phyloP scores from a whole-genome alignment of 371 early-diverging fungal genomes.

The Racocetra persica region DNA sequence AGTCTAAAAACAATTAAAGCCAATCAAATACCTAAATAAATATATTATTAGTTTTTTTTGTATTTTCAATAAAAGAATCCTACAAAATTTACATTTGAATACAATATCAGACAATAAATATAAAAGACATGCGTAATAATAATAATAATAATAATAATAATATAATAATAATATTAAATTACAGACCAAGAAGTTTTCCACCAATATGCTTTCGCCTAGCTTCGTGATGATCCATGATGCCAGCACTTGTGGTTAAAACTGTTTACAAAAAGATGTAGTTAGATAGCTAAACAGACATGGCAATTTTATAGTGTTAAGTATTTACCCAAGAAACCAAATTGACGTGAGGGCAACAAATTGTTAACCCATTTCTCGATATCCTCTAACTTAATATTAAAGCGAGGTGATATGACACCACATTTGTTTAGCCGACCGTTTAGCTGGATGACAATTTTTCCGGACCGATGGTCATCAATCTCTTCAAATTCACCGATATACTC shows the following conservation, averaged over 20 bases:
- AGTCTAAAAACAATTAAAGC: no score
- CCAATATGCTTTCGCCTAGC: conserved; percentile 98
- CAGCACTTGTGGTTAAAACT: conserved; percentile 95
- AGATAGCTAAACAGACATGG: background rate
- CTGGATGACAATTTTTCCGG: conserved; percentile 99
- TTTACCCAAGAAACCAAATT: conserved; percentile 95
- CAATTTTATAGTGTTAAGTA: conserved; percentile 51
- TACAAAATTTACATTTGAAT: background rate
- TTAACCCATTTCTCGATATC: conserved; percentile 98
- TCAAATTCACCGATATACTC: conserved; percentile 99
- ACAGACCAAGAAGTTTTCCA: conserved; percentile 97
- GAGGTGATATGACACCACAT: conserved; percentile 99
- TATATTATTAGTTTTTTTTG: no score
- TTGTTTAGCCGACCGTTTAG: conserved; percentile 99
- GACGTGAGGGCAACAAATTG: conserved; percentile 99
- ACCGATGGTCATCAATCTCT: conserved; percentile 98
- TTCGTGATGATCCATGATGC: conserved; percentile 99
- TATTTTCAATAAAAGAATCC: conserved; percentile 6
- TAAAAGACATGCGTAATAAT: background rate
- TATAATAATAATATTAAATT: background rate
- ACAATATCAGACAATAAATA: background rate
- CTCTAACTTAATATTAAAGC: conserved; percentile 96
- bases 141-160: no score
- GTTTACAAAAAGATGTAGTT: conserved; percentile 2
- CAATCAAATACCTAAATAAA: no score